A percentile compares a stretch with the other conserved stretches of the same genome.
Conservation (phyloP, 2,329 filamentous ascomycete species). For the Calonectria pteridis region DNA sequence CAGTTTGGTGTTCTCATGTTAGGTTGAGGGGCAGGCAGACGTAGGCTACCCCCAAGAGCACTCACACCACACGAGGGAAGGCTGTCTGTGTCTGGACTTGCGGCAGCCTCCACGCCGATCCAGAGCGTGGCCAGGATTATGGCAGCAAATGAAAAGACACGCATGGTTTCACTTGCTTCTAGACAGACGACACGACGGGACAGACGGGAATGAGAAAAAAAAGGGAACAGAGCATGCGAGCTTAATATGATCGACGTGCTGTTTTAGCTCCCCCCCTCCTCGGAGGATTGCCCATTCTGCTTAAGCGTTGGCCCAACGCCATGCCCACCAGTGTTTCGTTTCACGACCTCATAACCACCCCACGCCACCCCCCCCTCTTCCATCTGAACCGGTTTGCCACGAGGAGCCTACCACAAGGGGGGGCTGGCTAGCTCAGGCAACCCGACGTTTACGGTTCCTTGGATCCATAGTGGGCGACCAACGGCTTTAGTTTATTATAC, state of each 20-base stretch:
- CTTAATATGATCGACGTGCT: constrained; percentile 6
- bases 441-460: neutral
- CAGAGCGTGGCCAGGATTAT: constrained; percentile 30
- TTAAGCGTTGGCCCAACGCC: neutral
- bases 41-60: neutral
- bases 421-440: neutral
- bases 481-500: neutral
- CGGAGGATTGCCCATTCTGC: neutral
- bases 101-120: constrained; percentile 28
- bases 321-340: neutral
- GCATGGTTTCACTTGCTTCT: constrained; percentile 25
- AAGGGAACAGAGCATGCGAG: neutral
- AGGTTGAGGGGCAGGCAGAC: neutral
- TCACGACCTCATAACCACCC: neutral
- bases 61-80: constrained; percentile 31
- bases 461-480: neutral
- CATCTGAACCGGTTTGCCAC: neutral
- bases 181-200: neutral
- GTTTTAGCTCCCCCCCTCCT: neutral
- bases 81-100: neutral
- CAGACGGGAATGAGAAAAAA: neutral
- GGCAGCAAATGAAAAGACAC: constrained; percentile 6
- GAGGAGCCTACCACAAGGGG: neutral
- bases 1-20: neutral
- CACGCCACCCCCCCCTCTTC: too few relatives aligned